Evolutionary conservation across 176 grass and related monocot species (phyloP).

Genomic region (Rhynchospora pubera): DNA sequence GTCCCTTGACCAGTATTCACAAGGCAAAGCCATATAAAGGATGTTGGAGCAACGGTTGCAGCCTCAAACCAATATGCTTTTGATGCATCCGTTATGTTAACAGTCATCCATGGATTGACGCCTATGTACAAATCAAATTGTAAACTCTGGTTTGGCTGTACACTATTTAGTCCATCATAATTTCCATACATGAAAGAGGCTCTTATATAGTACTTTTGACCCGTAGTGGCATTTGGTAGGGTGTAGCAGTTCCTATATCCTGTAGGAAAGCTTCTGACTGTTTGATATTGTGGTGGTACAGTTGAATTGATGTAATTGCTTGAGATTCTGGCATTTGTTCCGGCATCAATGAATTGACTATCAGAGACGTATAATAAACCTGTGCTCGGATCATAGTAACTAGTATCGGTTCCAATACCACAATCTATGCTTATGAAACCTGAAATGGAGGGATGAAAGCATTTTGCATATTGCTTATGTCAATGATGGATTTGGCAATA

Average conservation of each 20-base stretch:
- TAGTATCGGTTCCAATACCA: neutral
- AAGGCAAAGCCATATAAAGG: slow-evolving; percentile 25
- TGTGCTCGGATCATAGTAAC: slow-evolving; percentile 17
- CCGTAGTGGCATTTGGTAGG: slow-evolving; percentile 9
- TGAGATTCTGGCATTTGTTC: slow-evolving; percentile 4
- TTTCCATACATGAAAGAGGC: slow-evolving; percentile 9
- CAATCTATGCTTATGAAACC: slow-evolving; percentile 42
- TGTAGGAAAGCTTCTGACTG: slow-evolving; percentile 32
- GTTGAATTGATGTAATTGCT: neutral
- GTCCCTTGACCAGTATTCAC: slow-evolving; percentile 33
- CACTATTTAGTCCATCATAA: slow-evolving; percentile 26
- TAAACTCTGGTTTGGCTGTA: neutral
- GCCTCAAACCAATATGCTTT: neutral
- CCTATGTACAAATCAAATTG: slow-evolving; percentile 35
- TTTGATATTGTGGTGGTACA: neutral
- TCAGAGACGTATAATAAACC: slow-evolving; percentile 20
- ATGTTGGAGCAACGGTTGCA: slow-evolving; percentile 2
- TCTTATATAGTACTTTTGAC: slow-evolving; percentile 12
- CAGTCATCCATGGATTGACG: slow-evolving; percentile 6
- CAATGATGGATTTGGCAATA: neutral
- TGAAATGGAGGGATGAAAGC: neutral
- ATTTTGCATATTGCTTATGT: neutral
- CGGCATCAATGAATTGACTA: slow-evolving; percentile 18
- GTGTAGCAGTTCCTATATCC: slow-evolving; percentile 30
- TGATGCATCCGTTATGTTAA: slow-evolving; percentile 8